These are phyloP conservation scores for Abrus precatorius DNA, from an alignment of 306 rosid genomes.

Conservation along the genomic window DNA sequence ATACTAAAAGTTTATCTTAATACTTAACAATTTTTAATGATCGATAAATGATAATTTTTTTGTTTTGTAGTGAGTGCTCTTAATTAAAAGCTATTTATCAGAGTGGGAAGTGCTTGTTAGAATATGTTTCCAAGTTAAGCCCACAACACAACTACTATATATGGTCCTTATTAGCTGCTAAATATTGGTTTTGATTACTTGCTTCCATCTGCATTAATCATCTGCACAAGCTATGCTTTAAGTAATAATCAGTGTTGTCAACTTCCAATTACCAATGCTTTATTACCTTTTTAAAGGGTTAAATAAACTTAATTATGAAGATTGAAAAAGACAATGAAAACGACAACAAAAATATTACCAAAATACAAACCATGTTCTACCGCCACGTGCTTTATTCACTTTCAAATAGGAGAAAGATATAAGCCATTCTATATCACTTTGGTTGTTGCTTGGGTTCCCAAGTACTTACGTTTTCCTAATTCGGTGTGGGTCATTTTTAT, in stretches of 20 bases:
- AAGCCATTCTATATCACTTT: not conserved
- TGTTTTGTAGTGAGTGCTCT: too few species aligned
- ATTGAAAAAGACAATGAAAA: not conserved
- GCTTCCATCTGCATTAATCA: not conserved
- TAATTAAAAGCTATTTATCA: too few species aligned
- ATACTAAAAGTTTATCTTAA: too few species aligned
- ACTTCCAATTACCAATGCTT: not conserved
- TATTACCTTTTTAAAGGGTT: not conserved
- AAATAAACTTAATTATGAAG: not conserved
- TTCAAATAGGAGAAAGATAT: not conserved
- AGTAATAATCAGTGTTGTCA: not conserved
- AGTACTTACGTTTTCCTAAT: not conserved
- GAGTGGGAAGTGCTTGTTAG: too few species aligned
- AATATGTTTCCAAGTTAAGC: too few species aligned
- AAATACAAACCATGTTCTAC: not conserved
- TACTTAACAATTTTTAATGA: too few species aligned
- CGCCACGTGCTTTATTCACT: not conserved
- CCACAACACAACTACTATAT: too few species aligned
- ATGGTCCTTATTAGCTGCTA: not conserved
- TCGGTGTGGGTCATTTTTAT: too few species aligned
- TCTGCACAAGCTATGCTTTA: constrained; percentile 8
- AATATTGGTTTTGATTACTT: constrained; percentile 1
- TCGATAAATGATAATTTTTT: too few species aligned
- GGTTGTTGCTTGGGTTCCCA: not conserved
- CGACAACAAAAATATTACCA: not conserved